Evolutionary conservation across 2,329 filamentous ascomycete species (phyloP), one percentile per base, ranked within the genome.

Genomic region (Botrytis elliptica): DNA sequence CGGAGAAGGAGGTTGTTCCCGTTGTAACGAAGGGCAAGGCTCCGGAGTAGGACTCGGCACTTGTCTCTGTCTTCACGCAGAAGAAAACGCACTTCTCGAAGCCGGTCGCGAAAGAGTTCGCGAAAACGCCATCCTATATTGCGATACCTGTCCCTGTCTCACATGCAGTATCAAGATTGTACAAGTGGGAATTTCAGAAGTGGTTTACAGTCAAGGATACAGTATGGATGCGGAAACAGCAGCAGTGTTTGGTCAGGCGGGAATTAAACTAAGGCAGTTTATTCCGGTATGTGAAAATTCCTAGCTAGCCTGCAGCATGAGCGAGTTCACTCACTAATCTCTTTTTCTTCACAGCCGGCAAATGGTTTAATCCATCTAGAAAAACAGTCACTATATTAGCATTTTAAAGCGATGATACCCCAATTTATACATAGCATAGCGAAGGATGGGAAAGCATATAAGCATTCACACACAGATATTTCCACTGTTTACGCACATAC

Each of bases 111-210:
- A 98, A 83, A 88, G 96, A 74, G 94, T 99, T 77, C 87, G 93
- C 33, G 92, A 93, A 72, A 93, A 91, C 7, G 89, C 93, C 55
- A 92, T 94, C 68, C 85, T 99, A 40, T 99, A 98, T 84, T 98
- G 95, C 83, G 93, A 98, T 81, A 98, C 95, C 77, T 99, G 96
- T 83, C 96, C 96, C 6, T 99, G 96, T 82, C 85, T 99, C 82
- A 99, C 96, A 3, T 99, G 96, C 83, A 97, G 94, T 79, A 97
- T 99, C 85, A 99, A 99, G 85, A 98, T 99, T 80, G 93, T 94
- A 36, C 96, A 99, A 84, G 94, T 98, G 12, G 96, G 96, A 29
- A 97, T 99, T 77, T 90, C 89, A 60, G 96, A 99, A 85, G 96
- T 99, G 22, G 95, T 99, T 22, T 99, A 97, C 80, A 95, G 90